Conservation (phyloP, 768 basidiomycete genomes). For the Collybia nuda region DNA sequence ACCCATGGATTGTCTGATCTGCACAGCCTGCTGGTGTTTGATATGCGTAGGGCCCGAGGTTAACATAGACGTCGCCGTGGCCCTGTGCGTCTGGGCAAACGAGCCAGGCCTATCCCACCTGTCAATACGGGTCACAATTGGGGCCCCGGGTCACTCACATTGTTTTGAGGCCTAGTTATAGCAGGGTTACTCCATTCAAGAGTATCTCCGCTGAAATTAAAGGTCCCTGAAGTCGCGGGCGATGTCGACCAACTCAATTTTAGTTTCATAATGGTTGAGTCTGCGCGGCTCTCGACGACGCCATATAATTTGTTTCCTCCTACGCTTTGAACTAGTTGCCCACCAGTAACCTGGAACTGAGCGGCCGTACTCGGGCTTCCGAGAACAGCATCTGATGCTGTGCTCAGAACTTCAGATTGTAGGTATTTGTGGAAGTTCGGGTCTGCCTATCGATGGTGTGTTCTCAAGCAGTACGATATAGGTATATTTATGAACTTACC, state of each 20-base stretch:
- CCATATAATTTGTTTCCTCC: slow-evolving; percentile 46
- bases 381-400: slow-evolving; percentile 48
- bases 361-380: slow-evolving; percentile 50
- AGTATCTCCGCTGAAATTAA: slow-evolving; percentile 57
- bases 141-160: slow-evolving; percentile 31
- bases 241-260: slow-evolving; percentile 47
- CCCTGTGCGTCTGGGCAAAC: slow-evolving; percentile 50
- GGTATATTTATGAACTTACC: slow-evolving; percentile 26
- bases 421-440: slow-evolving; percentile 67
- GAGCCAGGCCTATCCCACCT: slow-evolving; percentile 45
- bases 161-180: slow-evolving; percentile 49
- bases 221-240: slow-evolving; percentile 47
- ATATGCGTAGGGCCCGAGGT: slow-evolving; percentile 54
- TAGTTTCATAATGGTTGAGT: slow-evolving; percentile 47
- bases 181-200: slow-evolving; percentile 55
- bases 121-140: not conserved
- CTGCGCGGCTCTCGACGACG: slow-evolving; percentile 42
- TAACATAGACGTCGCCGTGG: slow-evolving; percentile 46
- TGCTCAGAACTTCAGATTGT: slow-evolving; percentile 44
- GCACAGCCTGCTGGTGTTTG: slow-evolving; percentile 59
- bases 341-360: slow-evolving; percentile 55
- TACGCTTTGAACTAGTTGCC: slow-evolving; percentile 55
- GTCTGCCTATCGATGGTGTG: slow-evolving; percentile 33
- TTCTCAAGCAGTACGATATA: no score
- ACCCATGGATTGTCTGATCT: slow-evolving; percentile 60